phyloP scores from a whole-genome alignment of 2,329 filamentous ascomycete genomes.

The Madurella mycetomatis region DNA sequence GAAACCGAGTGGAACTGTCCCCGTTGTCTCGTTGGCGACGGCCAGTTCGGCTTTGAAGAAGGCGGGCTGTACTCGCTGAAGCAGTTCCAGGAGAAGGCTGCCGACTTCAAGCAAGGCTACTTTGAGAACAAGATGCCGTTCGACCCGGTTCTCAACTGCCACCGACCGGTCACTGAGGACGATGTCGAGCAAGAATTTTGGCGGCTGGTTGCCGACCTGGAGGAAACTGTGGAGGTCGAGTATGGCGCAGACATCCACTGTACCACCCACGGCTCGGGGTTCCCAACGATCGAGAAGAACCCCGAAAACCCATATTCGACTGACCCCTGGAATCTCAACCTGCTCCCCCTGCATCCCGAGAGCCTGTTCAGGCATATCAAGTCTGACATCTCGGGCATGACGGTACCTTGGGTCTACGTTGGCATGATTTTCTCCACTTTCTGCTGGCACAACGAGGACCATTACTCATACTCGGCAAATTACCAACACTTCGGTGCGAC shows the following conservation, averaged over 20 bases:
- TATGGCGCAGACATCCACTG: constrained; percentile 98
- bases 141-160: constrained; percentile 76
- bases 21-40: constrained; percentile 89
- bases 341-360: constrained; percentile 83
- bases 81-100: constrained; percentile 93
- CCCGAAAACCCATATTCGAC: constrained; percentile 81
- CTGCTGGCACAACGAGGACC: constrained; percentile 98
- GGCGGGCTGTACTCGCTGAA: constrained; percentile 91
- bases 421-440: constrained; percentile 99
- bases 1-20: constrained; percentile 95
- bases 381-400: constrained; percentile 98
- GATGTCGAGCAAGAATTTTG: constrained; percentile 97
- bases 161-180: constrained; percentile 81
- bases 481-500: constrained; percentile 98
- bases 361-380: constrained; percentile 97
- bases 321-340: constrained; percentile 94
- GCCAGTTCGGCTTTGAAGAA: constrained; percentile 96
- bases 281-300: constrained; percentile 88
- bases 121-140: constrained; percentile 88
- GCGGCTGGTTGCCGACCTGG: constrained; percentile 87
- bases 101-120: constrained; percentile 90
- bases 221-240: constrained; percentile 95
- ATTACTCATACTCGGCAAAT: constrained; percentile 96
- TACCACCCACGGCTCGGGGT: constrained; percentile 94
- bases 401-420: constrained; percentile 97